phyloP scores from a whole-genome alignment of 1,284 basidiomycete species.

The Austroboletus niveus region DNA sequence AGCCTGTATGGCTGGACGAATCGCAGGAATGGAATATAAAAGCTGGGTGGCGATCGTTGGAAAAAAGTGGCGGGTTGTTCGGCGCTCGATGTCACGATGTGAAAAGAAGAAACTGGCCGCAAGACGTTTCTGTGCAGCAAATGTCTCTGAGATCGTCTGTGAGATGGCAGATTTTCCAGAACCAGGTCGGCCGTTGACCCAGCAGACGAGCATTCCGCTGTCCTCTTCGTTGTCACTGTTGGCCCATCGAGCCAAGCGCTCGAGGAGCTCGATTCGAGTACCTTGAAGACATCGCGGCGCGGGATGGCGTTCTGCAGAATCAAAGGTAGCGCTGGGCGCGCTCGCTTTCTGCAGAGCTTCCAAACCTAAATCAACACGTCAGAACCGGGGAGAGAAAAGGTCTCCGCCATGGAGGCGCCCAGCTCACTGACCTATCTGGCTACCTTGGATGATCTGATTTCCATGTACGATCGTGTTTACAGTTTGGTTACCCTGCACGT shows the following conservation, averaged over 20 bases:
- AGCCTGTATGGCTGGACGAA: slow-evolving; percentile 7
- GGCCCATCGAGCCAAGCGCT: slow-evolving; percentile 9
- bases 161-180: slow-evolving; percentile 25
- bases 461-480: slow-evolving; percentile 24
- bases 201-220: slow-evolving; percentile 13
- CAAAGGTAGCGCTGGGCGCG: slow-evolving; percentile 18
- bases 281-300: slow-evolving; percentile 23
- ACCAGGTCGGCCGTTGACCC: slow-evolving; percentile 22
- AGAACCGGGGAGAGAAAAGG: no score
- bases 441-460: slow-evolving; percentile 18
- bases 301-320: slow-evolving; percentile 21
- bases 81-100: slow-evolving; percentile 17
- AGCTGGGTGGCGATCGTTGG: slow-evolving; percentile 19
- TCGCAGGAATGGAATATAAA: slow-evolving; percentile 13
- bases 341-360: slow-evolving; percentile 11
- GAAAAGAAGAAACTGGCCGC: slow-evolving; percentile 28
- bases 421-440: no score
- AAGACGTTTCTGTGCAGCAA: slow-evolving; percentile 13
- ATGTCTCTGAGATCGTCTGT: slow-evolving; percentile 20
- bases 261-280: slow-evolving; percentile 19
- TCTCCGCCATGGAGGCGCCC: no score
- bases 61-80: slow-evolving; percentile 17
- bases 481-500: slow-evolving; percentile 15
- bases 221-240: slow-evolving; percentile 5
- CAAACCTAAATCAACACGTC: slow-evolving; percentile 6